Percentiles rank a stretch among this genome's conserved stretches.
Conservation (phyloP, 2,329 filamentous ascomycete genomes). For the Diaporthe aspalathi region DNA sequence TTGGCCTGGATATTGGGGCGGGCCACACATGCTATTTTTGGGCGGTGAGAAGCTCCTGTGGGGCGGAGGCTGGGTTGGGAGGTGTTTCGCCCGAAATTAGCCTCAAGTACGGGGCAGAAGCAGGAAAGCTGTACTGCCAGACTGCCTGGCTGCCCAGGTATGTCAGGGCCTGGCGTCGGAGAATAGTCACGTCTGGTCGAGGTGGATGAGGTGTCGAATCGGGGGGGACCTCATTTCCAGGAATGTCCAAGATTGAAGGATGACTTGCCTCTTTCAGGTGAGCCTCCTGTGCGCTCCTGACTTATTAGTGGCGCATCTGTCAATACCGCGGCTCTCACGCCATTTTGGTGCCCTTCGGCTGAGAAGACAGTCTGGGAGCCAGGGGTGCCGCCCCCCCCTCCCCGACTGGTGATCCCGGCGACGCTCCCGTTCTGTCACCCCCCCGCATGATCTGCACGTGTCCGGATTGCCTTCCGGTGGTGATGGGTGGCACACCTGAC, state of each 20-base stretch:
- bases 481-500: neutral
- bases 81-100: conserved; percentile 29
- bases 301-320: conserved; percentile 25
- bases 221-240: conserved; percentile 24
- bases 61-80: conserved; percentile 18
- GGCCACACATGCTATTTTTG: conserved; percentile 26
- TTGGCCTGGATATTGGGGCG: conserved; percentile 10
- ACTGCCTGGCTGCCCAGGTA: too few species aligned
- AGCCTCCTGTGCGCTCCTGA: conserved; percentile 19
- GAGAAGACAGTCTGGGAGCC: conserved; percentile 4
- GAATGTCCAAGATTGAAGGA: conserved; percentile 33
- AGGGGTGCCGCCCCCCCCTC: neutral
- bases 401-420: conserved; percentile 21
- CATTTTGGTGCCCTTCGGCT: conserved; percentile 32
- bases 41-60: conserved; percentile 28
- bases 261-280: conserved; percentile 30
- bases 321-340: conserved; percentile 28
- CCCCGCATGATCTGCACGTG: conserved; percentile 35
- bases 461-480: conserved; percentile 30
- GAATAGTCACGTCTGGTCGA: conserved; percentile 7
- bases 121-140: neutral
- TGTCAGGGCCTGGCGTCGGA: conserved; percentile 12
- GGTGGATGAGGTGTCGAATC: conserved; percentile 9
- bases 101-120: neutral
- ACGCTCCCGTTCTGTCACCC: conserved; percentile 30